phyloP scores from a whole-genome alignment of 371 early-diverging fungal genomes.

The Rhizopus stolonifer region DNA sequence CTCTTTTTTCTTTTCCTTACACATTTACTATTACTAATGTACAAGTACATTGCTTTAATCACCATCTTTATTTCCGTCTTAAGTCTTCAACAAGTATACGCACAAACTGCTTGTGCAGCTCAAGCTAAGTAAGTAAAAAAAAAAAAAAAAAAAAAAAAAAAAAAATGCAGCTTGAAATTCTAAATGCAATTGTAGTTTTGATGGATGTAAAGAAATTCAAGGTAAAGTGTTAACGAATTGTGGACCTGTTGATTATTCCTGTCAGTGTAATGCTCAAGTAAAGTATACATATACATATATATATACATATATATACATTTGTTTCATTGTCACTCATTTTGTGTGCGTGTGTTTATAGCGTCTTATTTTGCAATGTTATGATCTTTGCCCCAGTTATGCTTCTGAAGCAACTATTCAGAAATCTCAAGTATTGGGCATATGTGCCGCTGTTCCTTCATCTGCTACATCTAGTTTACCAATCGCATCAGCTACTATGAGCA shows the following conservation, averaged over 20 bases:
- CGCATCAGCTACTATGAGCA: not conserved
- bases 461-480: constrained; percentile 7
- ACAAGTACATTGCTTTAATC: not conserved
- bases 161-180: no score
- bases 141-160: not conserved
- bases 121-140: constrained; percentile 33
- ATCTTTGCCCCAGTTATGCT: constrained; percentile 32
- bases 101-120: constrained; percentile 22
- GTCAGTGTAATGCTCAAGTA: constrained; percentile 37
- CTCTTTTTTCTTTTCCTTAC: not conserved
- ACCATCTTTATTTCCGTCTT: not conserved
- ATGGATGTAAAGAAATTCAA: constrained; percentile 29
- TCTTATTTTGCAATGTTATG: constrained; percentile 30
- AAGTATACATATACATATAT: no score
- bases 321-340: not conserved
- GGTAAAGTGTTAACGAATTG: constrained; percentile 13
- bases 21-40: not conserved
- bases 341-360: constrained; percentile 15
- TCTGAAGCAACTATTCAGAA: constrained; percentile 24
- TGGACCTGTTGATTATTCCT: constrained; percentile 29
- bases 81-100: not conserved
- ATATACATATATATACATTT: not conserved
- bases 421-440: constrained; percentile 24
- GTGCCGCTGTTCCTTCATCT: constrained; percentile 27
- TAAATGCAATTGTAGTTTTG: constrained; percentile 18